Base-by-base conservation (phyloP, 805 yeast genomes). In the Candida glaebosa region DNA sequence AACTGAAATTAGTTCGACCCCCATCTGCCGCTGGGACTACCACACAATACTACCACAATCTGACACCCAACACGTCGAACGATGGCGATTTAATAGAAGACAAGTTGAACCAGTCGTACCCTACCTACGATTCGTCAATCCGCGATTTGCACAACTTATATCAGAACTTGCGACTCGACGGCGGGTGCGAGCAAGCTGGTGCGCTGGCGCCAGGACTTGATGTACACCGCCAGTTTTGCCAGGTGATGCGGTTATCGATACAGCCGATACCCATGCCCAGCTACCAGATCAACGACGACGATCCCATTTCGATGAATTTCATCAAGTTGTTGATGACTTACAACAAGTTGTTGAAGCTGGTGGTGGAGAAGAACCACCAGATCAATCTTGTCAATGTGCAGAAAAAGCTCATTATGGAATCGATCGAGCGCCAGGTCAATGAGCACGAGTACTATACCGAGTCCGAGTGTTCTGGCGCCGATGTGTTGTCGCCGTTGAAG, bases 341-440 rank as follows among this genome's bases (percentile, higher is more conserved):
- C 41, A 46, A 49, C 37, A 37, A 45, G 18, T 40, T 54, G 19
- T 25, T 44, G 10, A 38, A 49, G 30, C 14, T 34, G 18, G 33
- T 53, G 15, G 34, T 40, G 22, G 38, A 32, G 18, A 49, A 47
- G 20, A 54, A 54, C 38, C 36, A 35, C 15, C 51, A 52, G 24
- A 37, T 53, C 16, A 44, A 34, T 33, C 31, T 47, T n/a, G 28
- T 44, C 22, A 49, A 49, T 40, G 46, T 45, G 7, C 41, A 49
- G 34, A 38, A 44, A 9, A 38, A 41, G 12, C 19, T 19, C 4
- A 16, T 37, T 14, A 31, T 30, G 14, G 35, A 40, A 6, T 34
- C 18, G 17, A 25, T 35, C 14, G 22, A 20, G 10, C 18, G n/a
- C 4, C 17, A 14, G 12, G 18, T 8, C 8, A 18, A 10, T 17